phyloP scores from a whole-genome alignment of 495 filamentous ascomycete genomes.

The Halenospora varia region DNA sequence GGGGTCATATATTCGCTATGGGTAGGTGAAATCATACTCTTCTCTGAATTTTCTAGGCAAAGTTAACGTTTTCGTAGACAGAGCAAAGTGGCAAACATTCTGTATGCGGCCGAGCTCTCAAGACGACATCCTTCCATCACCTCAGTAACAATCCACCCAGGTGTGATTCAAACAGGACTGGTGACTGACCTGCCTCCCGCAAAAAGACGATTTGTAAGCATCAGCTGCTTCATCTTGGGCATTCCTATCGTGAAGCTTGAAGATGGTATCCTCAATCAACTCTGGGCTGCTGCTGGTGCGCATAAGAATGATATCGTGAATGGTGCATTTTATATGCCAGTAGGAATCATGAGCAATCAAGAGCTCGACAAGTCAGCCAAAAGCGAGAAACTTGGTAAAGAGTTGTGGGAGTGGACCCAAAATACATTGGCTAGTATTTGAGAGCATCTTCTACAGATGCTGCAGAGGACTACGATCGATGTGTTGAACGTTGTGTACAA shows the following conservation, averaged over 20 bases:
- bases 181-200: constrained; percentile 2
- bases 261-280: constrained; percentile 52
- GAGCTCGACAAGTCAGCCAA: constrained; percentile 17
- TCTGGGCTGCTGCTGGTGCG: constrained; percentile 52
- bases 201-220: constrained; percentile 27
- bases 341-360: constrained; percentile 39
- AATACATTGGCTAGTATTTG: background rate
- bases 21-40: constrained; percentile 23
- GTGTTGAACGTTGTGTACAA: too few relatives aligned
- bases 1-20: constrained; percentile 50
- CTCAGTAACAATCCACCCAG: constrained; percentile 60
- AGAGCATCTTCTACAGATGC: background rate
- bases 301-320: constrained; percentile 34
- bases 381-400: background rate
- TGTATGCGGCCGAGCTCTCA: constrained; percentile 57
- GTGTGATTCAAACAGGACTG: constrained; percentile 38
- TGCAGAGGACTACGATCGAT: background rate
- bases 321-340: constrained; percentile 55
- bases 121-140: constrained; percentile 51
- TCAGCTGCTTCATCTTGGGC: constrained; percentile 17
- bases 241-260: constrained; percentile 29
- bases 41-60: background rate
- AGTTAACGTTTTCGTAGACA: constrained; percentile 25
- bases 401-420: constrained; percentile 6
- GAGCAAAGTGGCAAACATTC: constrained; percentile 65